Base-by-base conservation (phyloP, 441 rosid species). In the Pelargonium myrrhifolium region DNA sequence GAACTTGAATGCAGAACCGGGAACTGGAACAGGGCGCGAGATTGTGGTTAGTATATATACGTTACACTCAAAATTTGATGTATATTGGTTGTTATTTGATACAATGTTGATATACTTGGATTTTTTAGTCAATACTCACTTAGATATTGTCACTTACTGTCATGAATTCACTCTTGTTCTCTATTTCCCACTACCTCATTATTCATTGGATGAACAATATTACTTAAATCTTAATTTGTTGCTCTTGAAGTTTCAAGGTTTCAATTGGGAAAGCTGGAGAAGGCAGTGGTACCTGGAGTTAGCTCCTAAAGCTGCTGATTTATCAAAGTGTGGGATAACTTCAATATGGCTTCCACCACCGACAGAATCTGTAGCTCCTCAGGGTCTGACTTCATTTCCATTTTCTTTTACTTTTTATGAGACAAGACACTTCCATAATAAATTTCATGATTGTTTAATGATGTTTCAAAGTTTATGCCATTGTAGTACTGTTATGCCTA, bases 191-290 rank as follows among this genome's bases (percentile, higher is more conserved):
- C 24, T 55, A 7, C 26, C 60, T 55, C 11, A 20, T 55, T 18
- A n/a, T n/a, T n/a, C 60, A 55, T 55, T 55, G 60, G 4, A 55
- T 55, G 24, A 7, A 7, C 60, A 55, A 21, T 55, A 17, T 18
- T 55, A 20, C 26, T 55, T 9, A 15, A 18, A 15, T 12, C 15
- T 51, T 66, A 56, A 58, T 73, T 68, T 65, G 45, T 65, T 63
- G 58, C 42, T 76, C 42, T 55, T 73, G 68, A 80, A 83, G 86
- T 77, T 83, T 66, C 87, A 83, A 83, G 87, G 80, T 69, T 83
- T 83, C 76, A 83, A 83, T 40, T 81, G 87, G 87, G 87, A 83
- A 79, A 83, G 87, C 68, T 83, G 87, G 83, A 81, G 84, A 77
- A 79, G 78, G 73, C 71, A 67, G 58, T 83, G 87, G 87, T 83